Base-by-base conservation (phyloP, 352 stramenopile species). In the Globisporangium emineosum region DNA sequence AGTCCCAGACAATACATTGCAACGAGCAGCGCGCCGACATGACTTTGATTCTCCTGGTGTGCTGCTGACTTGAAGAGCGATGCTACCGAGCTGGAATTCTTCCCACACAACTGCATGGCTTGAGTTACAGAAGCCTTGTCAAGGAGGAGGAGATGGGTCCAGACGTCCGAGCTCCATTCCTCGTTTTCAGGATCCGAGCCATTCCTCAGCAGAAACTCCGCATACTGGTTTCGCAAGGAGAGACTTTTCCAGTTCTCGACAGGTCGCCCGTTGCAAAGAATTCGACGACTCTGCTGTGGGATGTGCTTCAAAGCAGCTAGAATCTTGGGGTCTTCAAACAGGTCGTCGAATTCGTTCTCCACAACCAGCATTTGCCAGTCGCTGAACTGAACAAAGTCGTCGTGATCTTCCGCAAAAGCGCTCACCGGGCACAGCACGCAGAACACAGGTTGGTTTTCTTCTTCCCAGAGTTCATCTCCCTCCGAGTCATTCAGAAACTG, bases 301-400 rank as follows among this genome's bases (percentile, higher is more conserved):
- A 92, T 68, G 43, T 75, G 62, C 21, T 78, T 69, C 15, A 92
- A 47, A n/a, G 69, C 72, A 3, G 68, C 65, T 1, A 88, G 52
- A 49, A 71, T 83, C 21, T 50, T 61, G 19, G 59, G 17, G 19
- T 88, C 78, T 59, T 84, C 71, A 51, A 90, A 88, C 9, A 66
- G 37, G 21, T 55, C 66, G 42, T 78, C 75, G 49, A 79, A 75
- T 35, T 91, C 81, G 30, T 86, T 90, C 68, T 95, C 87, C 7
- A 93, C 75, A 9, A 95, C 60, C 40, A 95, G 58, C 64, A 86
- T 85, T 57, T 88, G 79, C 87, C 87, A 95, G 32, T 73, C 51
- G 10, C 60, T 27, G 59, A 81, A 84, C 19, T 43, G 51, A 15
- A 79, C 54, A 61, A 92, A 92, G 32, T 70, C 75, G 10, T 77